Conservation (phyloP, 345 rosid species). For the Rhizophora apiculata region DNA sequence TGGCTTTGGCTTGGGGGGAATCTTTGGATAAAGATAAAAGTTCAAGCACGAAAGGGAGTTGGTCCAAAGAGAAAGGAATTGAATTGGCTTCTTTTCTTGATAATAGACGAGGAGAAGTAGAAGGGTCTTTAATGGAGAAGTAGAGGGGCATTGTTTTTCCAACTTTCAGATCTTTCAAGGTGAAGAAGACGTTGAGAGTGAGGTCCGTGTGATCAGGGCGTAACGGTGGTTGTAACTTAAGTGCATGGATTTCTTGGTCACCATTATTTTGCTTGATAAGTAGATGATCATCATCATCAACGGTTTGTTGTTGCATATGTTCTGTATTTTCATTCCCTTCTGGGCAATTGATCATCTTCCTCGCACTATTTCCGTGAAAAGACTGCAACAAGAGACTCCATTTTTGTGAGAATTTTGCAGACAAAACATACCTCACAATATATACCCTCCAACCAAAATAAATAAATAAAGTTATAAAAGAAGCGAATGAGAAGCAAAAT, state of each 20-base stretch:
- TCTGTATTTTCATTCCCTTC: not conserved
- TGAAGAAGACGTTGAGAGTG: not conserved
- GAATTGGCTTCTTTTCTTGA: conserved; percentile 22
- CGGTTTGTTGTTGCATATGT: not conserved
- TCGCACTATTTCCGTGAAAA: conserved; percentile 2
- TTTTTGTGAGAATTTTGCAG: too few species aligned
- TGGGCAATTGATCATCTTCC: not conserved
- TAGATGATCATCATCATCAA: not conserved
- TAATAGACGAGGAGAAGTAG: not conserved
- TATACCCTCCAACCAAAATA: too few species aligned
- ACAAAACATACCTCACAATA: too few species aligned
- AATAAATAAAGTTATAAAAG: too few species aligned
- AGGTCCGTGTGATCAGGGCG: conserved; percentile 11
- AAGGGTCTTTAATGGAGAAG: conserved; percentile 2
- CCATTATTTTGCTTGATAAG: not conserved
- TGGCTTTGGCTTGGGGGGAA: conserved; percentile 21
- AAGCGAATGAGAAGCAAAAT: too few species aligned
- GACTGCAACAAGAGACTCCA: conserved; percentile 7
- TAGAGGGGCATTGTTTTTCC: not conserved
- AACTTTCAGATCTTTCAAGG: not conserved
- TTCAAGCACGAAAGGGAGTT: conserved; percentile 16
- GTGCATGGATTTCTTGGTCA: conserved; percentile 3
- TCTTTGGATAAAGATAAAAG: conserved; percentile 18
- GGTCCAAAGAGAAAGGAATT: conserved; percentile 20
- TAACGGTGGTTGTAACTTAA: not conserved